Conservation (phyloP, 768 basidiomycete genomes). For the Russula emetica region DNA sequence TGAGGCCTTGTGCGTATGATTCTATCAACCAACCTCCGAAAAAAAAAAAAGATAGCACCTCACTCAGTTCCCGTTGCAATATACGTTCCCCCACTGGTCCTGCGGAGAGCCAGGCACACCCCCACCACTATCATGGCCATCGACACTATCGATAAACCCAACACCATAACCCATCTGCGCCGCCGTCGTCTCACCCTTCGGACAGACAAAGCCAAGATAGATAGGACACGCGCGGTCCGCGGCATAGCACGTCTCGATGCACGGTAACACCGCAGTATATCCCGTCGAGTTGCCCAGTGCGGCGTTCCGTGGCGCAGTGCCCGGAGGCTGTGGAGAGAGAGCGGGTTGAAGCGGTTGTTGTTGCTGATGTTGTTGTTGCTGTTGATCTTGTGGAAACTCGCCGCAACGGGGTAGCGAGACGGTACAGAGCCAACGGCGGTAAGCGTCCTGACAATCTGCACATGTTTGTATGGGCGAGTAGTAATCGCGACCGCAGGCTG, state of each 20-base stretch:
- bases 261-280: constrained; percentile 69
- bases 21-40: not conserved
- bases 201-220: constrained; percentile 68
- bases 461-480: constrained; percentile 80
- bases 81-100: constrained; percentile 71
- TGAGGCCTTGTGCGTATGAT: not conserved
- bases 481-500: constrained; percentile 72
- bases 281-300: constrained; percentile 43
- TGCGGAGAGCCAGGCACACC: constrained; percentile 54
- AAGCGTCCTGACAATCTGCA: constrained; percentile 66
- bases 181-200: constrained; percentile 53
- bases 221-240: constrained; percentile 74
- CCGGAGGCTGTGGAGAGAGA: constrained; percentile 41
- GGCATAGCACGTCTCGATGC: constrained; percentile 70
- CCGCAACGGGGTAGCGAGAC: constrained; percentile 71
- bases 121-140: constrained; percentile 42
- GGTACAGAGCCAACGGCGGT: constrained; percentile 74
- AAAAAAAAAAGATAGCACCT: not conserved
- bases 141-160: constrained; percentile 60
- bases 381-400: constrained; percentile 43
- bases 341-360: constrained; percentile 38
- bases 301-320: constrained; percentile 43
- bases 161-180: constrained; percentile 70
- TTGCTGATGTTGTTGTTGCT: constrained; percentile 32
- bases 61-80: constrained; percentile 51